These are phyloP conservation scores for Fraxinus floribunda DNA, from an alignment of 305 asterid species.

Conservation along the genomic window DNA sequence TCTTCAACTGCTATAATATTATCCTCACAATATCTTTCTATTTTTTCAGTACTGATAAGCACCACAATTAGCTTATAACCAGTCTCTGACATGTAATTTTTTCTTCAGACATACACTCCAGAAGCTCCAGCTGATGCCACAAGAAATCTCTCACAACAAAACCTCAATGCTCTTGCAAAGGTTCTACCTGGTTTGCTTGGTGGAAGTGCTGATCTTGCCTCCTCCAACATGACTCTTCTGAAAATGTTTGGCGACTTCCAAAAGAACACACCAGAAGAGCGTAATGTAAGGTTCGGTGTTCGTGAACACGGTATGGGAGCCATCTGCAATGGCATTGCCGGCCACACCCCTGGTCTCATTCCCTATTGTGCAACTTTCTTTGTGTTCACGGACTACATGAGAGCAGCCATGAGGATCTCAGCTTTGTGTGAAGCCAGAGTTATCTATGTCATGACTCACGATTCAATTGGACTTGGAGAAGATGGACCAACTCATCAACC, in stretches of 20 bases:
- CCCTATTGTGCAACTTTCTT: slow-evolving; percentile 98
- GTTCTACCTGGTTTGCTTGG: slow-evolving; percentile 91
- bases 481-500: slow-evolving; percentile 99
- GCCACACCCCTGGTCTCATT: slow-evolving; percentile 74
- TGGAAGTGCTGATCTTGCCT: slow-evolving; percentile 97
- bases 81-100: slow-evolving; percentile 11
- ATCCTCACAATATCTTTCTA: not conserved
- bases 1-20: not conserved
- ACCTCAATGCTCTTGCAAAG: slow-evolving; percentile 85
- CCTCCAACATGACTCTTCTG: slow-evolving; percentile 95
- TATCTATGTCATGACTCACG: slow-evolving; percentile 96
- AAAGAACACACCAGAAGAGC: slow-evolving; percentile 81
- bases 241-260: slow-evolving; percentile 89
- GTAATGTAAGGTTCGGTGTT: slow-evolving; percentile 83
- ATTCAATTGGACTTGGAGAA: slow-evolving; percentile 95
- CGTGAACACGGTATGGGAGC: slow-evolving; percentile 97
- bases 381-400: slow-evolving; percentile 95
- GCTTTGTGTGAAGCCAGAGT: slow-evolving; percentile 77
- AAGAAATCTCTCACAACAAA: slow-evolving; percentile 75
- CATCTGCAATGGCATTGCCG: slow-evolving; percentile 86
- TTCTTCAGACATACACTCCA: slow-evolving; percentile 75
- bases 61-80: not conserved
- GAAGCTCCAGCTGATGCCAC: slow-evolving; percentile 91
- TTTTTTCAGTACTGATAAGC: not conserved
- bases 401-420: slow-evolving; percentile 83